Percentiles rank a stretch among this genome's conserved stretches.
phyloP scores from a whole-genome alignment of 225 moss, liverwort and hornwort species.

The Straminergon stramineum region DNA sequence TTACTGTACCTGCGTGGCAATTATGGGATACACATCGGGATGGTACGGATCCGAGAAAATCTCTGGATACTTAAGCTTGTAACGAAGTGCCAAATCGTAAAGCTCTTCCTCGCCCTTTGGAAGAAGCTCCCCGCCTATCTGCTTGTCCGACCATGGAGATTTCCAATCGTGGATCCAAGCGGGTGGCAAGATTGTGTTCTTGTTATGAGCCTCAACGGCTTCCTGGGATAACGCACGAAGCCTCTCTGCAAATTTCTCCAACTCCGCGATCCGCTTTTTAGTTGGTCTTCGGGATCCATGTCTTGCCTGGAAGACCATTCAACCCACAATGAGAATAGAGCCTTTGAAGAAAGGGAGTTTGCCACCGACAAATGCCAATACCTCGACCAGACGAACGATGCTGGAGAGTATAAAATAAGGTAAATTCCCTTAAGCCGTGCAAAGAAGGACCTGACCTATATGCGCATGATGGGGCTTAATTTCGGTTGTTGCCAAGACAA shows the following conservation, averaged over 20 bases:
- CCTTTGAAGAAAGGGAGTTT: background rate
- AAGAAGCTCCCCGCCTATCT: slow-evolving; percentile 68
- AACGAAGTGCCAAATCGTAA: slow-evolving; percentile 65
- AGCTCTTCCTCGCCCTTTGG: slow-evolving; percentile 67
- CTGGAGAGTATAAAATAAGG: background rate
- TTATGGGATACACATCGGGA: slow-evolving; percentile 67
- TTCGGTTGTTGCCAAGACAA: background rate
- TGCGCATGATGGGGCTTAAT: background rate
- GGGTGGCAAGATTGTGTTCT: slow-evolving; percentile 21
- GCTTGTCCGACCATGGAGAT: slow-evolving; percentile 69
- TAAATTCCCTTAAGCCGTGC: background rate
- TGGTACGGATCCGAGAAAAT: slow-evolving; percentile 64
- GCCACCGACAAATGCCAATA: background rate
- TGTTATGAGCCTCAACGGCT: background rate
- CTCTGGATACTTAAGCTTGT: slow-evolving; percentile 44
- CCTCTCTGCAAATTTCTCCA: slow-evolving; percentile 47
- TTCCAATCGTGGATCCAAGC: slow-evolving; percentile 55
- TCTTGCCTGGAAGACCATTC: slow-evolving; percentile 41
- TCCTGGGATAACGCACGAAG: slow-evolving; percentile 26
- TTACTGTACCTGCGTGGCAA: slow-evolving; percentile 63
- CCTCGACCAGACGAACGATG: background rate
- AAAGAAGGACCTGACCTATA: background rate
- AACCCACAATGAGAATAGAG: background rate
- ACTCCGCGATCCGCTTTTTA: slow-evolving; percentile 47
- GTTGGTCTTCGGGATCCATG: slow-evolving; percentile 83